These are phyloP conservation scores for Botrytis fabae DNA, from an alignment of 2,329 filamentous ascomycete species.

Conservation along the genomic window DNA sequence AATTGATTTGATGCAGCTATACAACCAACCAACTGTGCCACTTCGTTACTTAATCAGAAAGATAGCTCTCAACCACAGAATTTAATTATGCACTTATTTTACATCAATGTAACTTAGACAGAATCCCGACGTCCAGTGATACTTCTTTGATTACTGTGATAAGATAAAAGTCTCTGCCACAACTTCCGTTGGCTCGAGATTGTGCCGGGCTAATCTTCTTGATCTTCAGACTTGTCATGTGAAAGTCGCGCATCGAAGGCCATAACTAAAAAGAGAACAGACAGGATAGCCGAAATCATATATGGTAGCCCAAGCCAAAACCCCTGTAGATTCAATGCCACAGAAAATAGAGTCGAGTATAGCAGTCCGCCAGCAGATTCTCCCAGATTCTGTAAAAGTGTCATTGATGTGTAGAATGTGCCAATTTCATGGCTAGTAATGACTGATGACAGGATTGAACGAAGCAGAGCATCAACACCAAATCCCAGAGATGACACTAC, in stretches of 20 bases:
- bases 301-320: slow-evolving; percentile 4
- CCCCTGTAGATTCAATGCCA: background rate
- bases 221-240: background rate
- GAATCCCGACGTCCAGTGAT: too few species aligned
- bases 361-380: background rate
- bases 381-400: background rate
- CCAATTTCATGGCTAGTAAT: background rate
- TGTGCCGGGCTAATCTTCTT: background rate
- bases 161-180: too few species aligned
- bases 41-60: too few species aligned
- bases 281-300: background rate
- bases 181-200: too few species aligned
- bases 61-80: too few species aligned
- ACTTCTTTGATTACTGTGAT: too few species aligned
- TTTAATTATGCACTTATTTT: too few species aligned
- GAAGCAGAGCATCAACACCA: slow-evolving; percentile 3
- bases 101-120: too few species aligned
- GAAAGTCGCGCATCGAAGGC: background rate
- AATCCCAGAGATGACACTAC: background rate
- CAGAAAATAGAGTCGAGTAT: background rate
- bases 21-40: too few species aligned
- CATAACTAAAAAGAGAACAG: background rate
- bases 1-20: background rate
- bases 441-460: background rate
- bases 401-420: slow-evolving; percentile 10